Conservation (phyloP, 2,329 filamentous ascomycete genomes). For the Claviceps monticola region DNA sequence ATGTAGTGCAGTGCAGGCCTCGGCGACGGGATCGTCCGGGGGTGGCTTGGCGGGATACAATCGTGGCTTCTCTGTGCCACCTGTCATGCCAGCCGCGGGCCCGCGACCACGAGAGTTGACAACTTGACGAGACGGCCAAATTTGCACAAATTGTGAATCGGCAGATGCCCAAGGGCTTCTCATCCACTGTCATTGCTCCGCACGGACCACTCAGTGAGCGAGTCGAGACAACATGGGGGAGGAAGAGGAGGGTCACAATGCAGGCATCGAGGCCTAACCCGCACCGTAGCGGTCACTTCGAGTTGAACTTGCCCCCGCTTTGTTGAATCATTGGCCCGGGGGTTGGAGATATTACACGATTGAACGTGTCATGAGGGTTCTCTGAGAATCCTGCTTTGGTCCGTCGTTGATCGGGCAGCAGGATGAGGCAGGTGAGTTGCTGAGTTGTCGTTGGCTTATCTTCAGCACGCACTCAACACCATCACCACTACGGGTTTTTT, state of each 20-base stretch:
- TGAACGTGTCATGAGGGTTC: not conserved
- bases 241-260: no score
- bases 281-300: not conserved
- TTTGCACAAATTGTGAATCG: not conserved
- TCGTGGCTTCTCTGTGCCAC: not conserved
- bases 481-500: not conserved
- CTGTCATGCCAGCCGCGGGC: not conserved
- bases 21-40: no score
- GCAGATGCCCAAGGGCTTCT: constrained; percentile 1
- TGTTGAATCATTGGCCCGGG: constrained; percentile 6
- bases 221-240: not conserved
- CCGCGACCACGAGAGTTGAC: not conserved
- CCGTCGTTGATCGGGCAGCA: not conserved
- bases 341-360: constrained; percentile 1
- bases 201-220: constrained; percentile 3
- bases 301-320: constrained; percentile 2
- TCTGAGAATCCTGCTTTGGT: not conserved
- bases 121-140: no score
- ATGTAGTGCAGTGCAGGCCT: no score
- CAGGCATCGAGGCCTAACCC: constrained; percentile 9
- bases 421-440: not conserved
- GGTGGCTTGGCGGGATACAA: not conserved
- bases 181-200: constrained; percentile 1
- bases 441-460: not conserved
- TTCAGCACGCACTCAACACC: not conserved